Percentiles rank a stretch among this genome's conserved stretches.
These are phyloP conservation scores for Cystofilobasidium bisporidii DNA, from an alignment of 768 basidiomycete genomes.

Conservation along the genomic window DNA sequence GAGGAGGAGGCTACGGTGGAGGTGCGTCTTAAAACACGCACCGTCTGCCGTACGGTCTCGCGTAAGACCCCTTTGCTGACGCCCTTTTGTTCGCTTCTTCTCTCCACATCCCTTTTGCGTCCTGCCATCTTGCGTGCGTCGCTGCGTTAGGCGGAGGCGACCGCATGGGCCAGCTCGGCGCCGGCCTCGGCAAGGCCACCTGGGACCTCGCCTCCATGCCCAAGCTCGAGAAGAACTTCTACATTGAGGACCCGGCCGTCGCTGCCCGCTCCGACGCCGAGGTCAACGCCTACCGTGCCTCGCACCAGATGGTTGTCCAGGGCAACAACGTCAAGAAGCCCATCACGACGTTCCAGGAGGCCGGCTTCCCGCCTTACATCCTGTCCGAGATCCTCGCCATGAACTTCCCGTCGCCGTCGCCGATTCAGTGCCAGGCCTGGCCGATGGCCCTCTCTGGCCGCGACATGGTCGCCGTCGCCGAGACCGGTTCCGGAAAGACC, in stretches of 20 bases:
- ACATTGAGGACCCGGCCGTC: slow-evolving; percentile 74
- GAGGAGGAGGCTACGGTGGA: background rate
- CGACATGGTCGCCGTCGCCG: slow-evolving; percentile 91
- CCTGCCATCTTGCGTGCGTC: too few relatives aligned
- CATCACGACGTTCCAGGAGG: slow-evolving; percentile 83
- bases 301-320: slow-evolving; percentile 86
- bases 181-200: slow-evolving; percentile 70
- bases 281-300: slow-evolving; percentile 71
- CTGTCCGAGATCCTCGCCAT: slow-evolving; percentile 86
- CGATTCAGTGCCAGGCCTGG: slow-evolving; percentile 99
- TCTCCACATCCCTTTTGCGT: too few relatives aligned
- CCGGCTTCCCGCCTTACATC: slow-evolving; percentile 92
- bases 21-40: background rate
- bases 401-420: slow-evolving; percentile 80
- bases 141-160: slow-evolving; percentile 33
- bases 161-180: slow-evolving; percentile 67
- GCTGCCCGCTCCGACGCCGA: slow-evolving; percentile 67
- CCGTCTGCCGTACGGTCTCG: background rate
- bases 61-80: background rate
- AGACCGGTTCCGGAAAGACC: slow-evolving; percentile 97
- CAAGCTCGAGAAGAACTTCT: slow-evolving; percentile 87
- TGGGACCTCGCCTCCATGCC: slow-evolving; percentile 66
- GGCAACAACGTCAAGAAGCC: slow-evolving; percentile 81
- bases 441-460: slow-evolving; percentile 94
- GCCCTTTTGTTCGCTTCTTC: background rate